Percentiles rank a stretch among this genome's conserved stretches.
phyloP scores from a whole-genome alignment of 768 basidiomycete species.

The Tulasnella sp. region DNA sequence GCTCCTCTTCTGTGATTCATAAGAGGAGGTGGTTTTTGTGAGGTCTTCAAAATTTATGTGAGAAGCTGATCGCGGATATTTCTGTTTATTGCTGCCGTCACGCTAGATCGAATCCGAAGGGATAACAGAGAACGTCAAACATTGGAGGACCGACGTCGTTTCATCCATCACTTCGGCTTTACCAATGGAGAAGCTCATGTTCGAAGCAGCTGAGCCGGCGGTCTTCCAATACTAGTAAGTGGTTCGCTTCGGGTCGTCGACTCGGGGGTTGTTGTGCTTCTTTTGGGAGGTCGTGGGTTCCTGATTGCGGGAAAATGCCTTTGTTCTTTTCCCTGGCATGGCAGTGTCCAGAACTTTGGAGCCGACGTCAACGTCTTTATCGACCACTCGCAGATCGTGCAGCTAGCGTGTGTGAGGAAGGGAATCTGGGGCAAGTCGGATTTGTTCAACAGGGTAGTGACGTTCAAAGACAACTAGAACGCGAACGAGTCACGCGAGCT shows the following conservation, averaged over 20 bases:
- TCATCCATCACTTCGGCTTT: slow-evolving; percentile 37
- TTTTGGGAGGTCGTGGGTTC: background rate
- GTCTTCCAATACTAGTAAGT: slow-evolving; percentile 31
- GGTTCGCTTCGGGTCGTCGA: background rate
- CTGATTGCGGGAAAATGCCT: background rate
- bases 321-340: slow-evolving; percentile 26
- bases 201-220: slow-evolving; percentile 41
- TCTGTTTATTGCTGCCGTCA: background rate
- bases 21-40: too few relatives aligned
- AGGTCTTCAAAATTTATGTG: background rate
- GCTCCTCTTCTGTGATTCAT: background rate
- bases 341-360: slow-evolving; percentile 39
- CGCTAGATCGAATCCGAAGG: slow-evolving; percentile 43
- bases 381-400: slow-evolving; percentile 41
- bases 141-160: slow-evolving; percentile 40
- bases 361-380: slow-evolving; percentile 39
- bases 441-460: slow-evolving; percentile 40
- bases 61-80: background rate
- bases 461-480: slow-evolving; percentile 27
- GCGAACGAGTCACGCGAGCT: background rate
- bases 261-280: background rate
- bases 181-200: slow-evolving; percentile 41
- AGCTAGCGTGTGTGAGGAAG: slow-evolving; percentile 38
- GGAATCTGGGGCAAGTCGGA: slow-evolving; percentile 42
- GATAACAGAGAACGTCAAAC: slow-evolving; percentile 41